Evolutionary conservation across 345 rosid species (phyloP), one percentile per base, ranked within the genome.

Genomic region (Populus pruinosa): DNA sequence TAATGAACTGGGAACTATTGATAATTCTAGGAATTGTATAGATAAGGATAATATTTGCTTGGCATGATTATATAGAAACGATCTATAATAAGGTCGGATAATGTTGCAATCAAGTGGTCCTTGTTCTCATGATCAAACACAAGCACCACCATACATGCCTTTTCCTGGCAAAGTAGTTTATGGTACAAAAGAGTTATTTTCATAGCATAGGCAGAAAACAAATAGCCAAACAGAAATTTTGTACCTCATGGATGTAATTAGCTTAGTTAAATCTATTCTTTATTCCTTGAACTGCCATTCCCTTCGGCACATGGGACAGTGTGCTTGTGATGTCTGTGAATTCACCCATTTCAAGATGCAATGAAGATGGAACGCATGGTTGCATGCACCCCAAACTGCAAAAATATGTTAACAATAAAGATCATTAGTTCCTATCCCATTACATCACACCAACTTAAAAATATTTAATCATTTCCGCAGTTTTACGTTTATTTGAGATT

Each of bases 331-430:
- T 55, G 94, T 83, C 80, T 96, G 96, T 4, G 96, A 92, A 80
- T 90, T 92, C 77, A 93, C 99, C 98, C 97, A 93, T 77, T 93
- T 96, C 87, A 93, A 84, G 83, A 93, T 90, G 89, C 98, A 93
- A 76, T 93, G 99, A 79, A 95, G 96, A 86, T 95, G 98, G 84
- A 93, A 91, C 2, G 85, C 79, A 38, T 82, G 85, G 71, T 78
- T 78, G 74, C 85, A 82, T 27, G 41, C 79, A 21, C 85, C 85
- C 85, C 85, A 82, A 44, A 82, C 85, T 79, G 53, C 77, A 79
- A 31, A 0, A 73, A 21, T 43, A 59, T 31, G 29, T 6, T 8
- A 31, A 14, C 3, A 66, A 56, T 0, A 16, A 73, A 13, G 18
- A 20, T 23, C 55, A 67, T 77, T 29, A 56, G 38, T 68, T 68